Percentiles rank a stretch among this genome's conserved stretches.
These are phyloP conservation scores for Starmera pachycereana DNA, from an alignment of 805 yeast genomes.

Conservation along the genomic window DNA sequence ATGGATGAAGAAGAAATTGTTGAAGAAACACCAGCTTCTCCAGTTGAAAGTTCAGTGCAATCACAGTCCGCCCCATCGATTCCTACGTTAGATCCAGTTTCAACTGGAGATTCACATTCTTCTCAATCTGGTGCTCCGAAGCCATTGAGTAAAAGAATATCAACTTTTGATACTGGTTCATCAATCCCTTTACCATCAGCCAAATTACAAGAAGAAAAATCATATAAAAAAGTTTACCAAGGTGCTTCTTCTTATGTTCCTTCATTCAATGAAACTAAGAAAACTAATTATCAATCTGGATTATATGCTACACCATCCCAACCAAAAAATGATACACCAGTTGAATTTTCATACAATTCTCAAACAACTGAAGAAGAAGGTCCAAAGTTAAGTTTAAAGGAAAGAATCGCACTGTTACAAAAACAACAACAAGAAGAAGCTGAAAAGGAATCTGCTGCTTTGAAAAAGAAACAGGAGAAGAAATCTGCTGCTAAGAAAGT, in stretches of 20 bases:
- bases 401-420: slow-evolving; percentile 77
- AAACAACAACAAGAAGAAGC: slow-evolving; percentile 74
- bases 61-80: no score
- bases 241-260: slow-evolving; percentile 20
- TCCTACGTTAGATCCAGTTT: slow-evolving; percentile 23
- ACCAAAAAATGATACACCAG: slow-evolving; percentile 18
- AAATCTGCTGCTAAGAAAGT: slow-evolving; percentile 28
- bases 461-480: slow-evolving; percentile 40
- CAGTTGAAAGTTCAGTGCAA: neutral
- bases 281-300: slow-evolving; percentile 3
- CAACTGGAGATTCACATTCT: neutral
- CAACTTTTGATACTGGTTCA: slow-evolving; percentile 6
- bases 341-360: slow-evolving; percentile 14
- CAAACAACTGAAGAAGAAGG: slow-evolving; percentile 38
- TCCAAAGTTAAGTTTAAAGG: slow-evolving; percentile 77
- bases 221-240: slow-evolving; percentile 10
- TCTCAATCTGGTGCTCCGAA: neutral
- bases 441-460: slow-evolving; percentile 54
- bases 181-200: slow-evolving; percentile 9
- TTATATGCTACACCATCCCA: slow-evolving; percentile 19
- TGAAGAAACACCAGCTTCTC: slow-evolving; percentile 4
- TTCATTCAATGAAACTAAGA: slow-evolving; percentile 13
- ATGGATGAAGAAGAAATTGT: slow-evolving; percentile 1
- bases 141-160: slow-evolving; percentile 4
- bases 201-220: slow-evolving; percentile 3